A percentile compares a stretch with the other conserved stretches of the same genome.
phyloP scores from a whole-genome alignment of 1,284 basidiomycete genomes.

The Lentinula novae-zelandiae region DNA sequence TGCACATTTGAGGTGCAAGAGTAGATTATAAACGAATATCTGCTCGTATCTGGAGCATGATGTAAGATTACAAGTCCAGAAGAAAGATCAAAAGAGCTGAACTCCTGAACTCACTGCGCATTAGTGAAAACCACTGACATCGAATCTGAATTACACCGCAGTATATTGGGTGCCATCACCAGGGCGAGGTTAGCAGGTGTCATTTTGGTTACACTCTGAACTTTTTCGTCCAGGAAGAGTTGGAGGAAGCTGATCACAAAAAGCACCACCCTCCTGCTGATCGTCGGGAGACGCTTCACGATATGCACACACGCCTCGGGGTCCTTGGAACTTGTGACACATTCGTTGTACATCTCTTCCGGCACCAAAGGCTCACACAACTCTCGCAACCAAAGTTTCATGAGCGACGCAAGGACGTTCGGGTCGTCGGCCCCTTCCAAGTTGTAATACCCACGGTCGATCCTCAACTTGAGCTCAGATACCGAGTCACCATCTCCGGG shows the following conservation, averaged over 20 bases:
- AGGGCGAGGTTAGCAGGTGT: constrained; percentile 74
- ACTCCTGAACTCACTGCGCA: constrained; percentile 69
- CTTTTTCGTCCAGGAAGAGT: constrained; percentile 76
- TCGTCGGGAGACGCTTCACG: constrained; percentile 72
- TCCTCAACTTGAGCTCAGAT: constrained; percentile 80
- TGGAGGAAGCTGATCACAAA: constrained; percentile 82
- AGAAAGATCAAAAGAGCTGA: constrained; percentile 3
- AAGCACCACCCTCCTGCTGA: constrained; percentile 43
- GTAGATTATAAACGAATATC: constrained; percentile 79
- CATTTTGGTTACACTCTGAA: constrained; percentile 80
- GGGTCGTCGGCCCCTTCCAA: constrained; percentile 85
- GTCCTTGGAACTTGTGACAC: constrained; percentile 66
- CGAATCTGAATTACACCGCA: constrained; percentile 78
- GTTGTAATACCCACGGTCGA: constrained; percentile 88
- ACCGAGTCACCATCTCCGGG: constrained; percentile 86
- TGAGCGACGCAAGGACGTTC: constrained; percentile 80
- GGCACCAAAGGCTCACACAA: constrained; percentile 86
- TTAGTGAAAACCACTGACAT: constrained; percentile 88
- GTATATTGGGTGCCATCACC: constrained; percentile 86
- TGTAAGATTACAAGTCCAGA: background rate
- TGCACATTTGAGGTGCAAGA: constrained; percentile 74
- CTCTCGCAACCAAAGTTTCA: constrained; percentile 92
- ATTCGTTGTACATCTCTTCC: constrained; percentile 83
- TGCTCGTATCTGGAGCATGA: constrained; percentile 69
- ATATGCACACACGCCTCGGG: constrained; percentile 70